Evolutionary conservation across 495 filamentous ascomycete genomes (phyloP), one percentile per base, ranked within the genome.

Genomic region (Hypoxylon lenormandii): DNA sequence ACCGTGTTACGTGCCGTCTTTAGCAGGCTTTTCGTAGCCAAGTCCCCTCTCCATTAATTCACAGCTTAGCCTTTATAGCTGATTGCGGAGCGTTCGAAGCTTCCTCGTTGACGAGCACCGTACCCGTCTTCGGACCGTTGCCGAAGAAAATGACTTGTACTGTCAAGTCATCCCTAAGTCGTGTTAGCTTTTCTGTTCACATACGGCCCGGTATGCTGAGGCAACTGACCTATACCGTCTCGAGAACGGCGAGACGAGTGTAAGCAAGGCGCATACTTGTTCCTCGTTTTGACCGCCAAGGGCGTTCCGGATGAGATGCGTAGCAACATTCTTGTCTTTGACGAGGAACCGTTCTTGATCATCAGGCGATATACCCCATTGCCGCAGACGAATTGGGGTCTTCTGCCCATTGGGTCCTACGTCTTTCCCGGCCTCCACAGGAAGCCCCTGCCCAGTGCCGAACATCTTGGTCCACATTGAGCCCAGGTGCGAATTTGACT

Each of bases 101-200:
- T 73, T 97, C 95, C 69, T 88, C 79, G 79, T 97, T 98, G 33
- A 94, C 76, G 4, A 89, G 84, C 3, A 98, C 88, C 56, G 90
- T 88, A 18, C 93, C 92, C 5, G 80, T 88, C 64, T 83, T 87
- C 60, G 91, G 86, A 19, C 89, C 87, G 43, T 96, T 85, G 38
- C 95, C 95, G 73, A 98, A 98, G 85, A 98, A 98, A 75, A 98
- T 96, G 42, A 98, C 95, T 80, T 98, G 93, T 22, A 98, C 96
- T 0, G 95, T 98, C 46, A 98, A 82, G 78, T 98, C 95, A 75
- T 98, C 95, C 59, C 73, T 74, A 26, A 22, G 37, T 19, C 54
- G 2, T 51, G 47, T 69, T 62, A 75, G 63, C 19, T 15, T 23
- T 4, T 16, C 16, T 19, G 6, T 23, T 51, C 16, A 45, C 42